Base-by-base conservation (phyloP, 768 basidiomycete genomes). In the Boletus sensibilis region DNA sequence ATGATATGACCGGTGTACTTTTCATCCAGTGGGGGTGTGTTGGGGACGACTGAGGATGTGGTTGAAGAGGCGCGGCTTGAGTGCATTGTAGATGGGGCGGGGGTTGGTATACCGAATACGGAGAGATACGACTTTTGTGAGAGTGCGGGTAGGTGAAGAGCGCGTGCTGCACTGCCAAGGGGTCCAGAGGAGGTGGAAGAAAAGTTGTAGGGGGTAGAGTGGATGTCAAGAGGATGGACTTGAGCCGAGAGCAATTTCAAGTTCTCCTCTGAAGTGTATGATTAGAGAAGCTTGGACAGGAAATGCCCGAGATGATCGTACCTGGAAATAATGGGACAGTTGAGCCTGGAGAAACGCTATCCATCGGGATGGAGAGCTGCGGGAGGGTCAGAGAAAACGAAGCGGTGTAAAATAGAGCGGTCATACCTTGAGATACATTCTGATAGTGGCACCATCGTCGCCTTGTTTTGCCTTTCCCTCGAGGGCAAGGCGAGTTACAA, bases 281-380 rank as follows among this genome's bases (percentile, higher is more conserved):
- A 43, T 57, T 21, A 65, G 53, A 25, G 11, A 48, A 31, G 10
- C 7, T 1, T 41, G 39, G 20, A 18, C 27, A 38, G 20, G 18
- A 14, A 12, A 31, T 41, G 11, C 13, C 40, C 14, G 43, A 48
- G 43, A 33, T 8, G 41, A 18, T 27, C 78, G 55, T 55, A 86
- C 90, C 90, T 59, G 85, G 83, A 69, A 92, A 91, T 8, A 92
- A 71, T 8, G 89, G 82, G 34, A 92, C 75, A 1, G 84, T 84
- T 9, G 81, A 78, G 33, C 87, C 88, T n/a, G 88, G 85, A 21
- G 77, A 78, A 9, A 86, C 74, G 50, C 69, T 79, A 46, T 90
- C 88, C 53, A 84, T 64, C n/a, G 88, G 87, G 21, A 92, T 59
- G 25, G 87, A 78, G 52, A 90, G 77, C 88, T 88, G 14, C 14